Conservation (phyloP, 768 basidiomycete genomes). For the Goffeauzyma gilvescens region DNA sequence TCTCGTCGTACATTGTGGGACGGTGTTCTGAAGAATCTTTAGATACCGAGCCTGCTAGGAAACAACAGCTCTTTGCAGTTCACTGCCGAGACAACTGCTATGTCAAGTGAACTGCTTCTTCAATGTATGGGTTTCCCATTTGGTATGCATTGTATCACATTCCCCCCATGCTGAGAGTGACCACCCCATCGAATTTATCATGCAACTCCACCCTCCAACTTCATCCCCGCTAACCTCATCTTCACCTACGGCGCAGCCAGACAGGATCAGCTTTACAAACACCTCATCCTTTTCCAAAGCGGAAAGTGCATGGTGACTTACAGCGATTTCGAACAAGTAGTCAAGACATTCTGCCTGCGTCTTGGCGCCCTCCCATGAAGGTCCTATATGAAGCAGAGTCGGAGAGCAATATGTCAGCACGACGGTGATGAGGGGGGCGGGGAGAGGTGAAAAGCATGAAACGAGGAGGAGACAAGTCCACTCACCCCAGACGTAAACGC, state of each 20-base stretch:
- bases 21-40: too few species aligned
- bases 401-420: neutral
- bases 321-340: slow-evolving; percentile 67
- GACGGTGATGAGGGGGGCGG: neutral
- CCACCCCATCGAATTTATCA: neutral
- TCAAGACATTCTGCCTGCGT: slow-evolving; percentile 80
- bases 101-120: too few species aligned
- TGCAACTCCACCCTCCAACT: slow-evolving; percentile 6
- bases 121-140: too few species aligned
- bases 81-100: too few species aligned
- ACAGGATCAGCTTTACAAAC: neutral
- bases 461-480: slow-evolving; percentile 6
- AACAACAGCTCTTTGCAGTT: too few species aligned
- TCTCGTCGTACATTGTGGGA: too few species aligned
- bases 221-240: slow-evolving; percentile 12
- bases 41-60: too few species aligned
- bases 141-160: too few species aligned
- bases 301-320: neutral
- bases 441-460: neutral
- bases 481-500: slow-evolving; percentile 71
- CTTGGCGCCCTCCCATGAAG: slow-evolving; percentile 71
- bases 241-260: slow-evolving; percentile 1
- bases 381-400: slow-evolving; percentile 17
- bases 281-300: neutral
- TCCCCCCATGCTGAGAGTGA: neutral